A percentile compares a stretch with the other conserved stretches of the same genome.
These are phyloP conservation scores for Aphanomyces cochlioides DNA, from an alignment of 352 stramenopile genomes.

Conservation along the genomic window DNA sequence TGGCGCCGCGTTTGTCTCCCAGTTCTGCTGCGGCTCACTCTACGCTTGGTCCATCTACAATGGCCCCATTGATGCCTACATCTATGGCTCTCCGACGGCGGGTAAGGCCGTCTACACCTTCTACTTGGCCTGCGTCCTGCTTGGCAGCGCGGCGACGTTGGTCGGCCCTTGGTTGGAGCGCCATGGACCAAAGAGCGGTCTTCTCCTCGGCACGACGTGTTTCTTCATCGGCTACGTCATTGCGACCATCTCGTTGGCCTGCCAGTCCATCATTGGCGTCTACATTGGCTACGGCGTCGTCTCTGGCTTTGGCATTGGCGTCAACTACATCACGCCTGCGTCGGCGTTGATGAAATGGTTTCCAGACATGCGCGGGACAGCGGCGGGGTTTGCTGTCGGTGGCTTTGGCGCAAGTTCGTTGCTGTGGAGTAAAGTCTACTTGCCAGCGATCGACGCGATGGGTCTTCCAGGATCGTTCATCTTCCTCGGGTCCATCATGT, in stretches of 20 bases:
- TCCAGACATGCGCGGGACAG: constrained; percentile 61
- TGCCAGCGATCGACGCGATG: constrained; percentile 45
- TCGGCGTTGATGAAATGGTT: constrained; percentile 72
- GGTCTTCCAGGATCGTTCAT: constrained; percentile 48
- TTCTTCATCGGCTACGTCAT: constrained; percentile 58
- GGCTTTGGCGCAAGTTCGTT: constrained; percentile 53
- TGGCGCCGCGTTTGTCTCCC: constrained; percentile 48
- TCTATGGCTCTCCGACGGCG: constrained; percentile 47
- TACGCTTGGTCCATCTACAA: constrained; percentile 75
- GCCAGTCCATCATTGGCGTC: constrained; percentile 48
- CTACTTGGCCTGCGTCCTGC: constrained; percentile 56
- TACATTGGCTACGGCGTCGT: constrained; percentile 68
- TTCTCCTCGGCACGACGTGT: constrained; percentile 42
- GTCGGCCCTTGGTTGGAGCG: constrained; percentile 57
- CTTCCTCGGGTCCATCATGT: constrained; percentile 45
- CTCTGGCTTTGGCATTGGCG: constrained; percentile 51
- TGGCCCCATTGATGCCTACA: constrained; percentile 48
- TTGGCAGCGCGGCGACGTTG: constrained; percentile 48
- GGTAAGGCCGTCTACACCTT: constrained; percentile 60
- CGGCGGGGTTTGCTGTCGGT: constrained; percentile 54
- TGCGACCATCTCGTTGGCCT: constrained; percentile 44
- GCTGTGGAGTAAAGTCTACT: constrained; percentile 54
- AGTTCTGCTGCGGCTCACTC: constrained; percentile 65
- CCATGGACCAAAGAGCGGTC: constrained; percentile 42
- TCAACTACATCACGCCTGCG: constrained; percentile 65